A percentile compares a stretch with the other conserved stretches of the same genome.
These are phyloP conservation scores for Collariella sp. DNA, from an alignment of 495 filamentous ascomycete genomes.

Conservation along the genomic window DNA sequence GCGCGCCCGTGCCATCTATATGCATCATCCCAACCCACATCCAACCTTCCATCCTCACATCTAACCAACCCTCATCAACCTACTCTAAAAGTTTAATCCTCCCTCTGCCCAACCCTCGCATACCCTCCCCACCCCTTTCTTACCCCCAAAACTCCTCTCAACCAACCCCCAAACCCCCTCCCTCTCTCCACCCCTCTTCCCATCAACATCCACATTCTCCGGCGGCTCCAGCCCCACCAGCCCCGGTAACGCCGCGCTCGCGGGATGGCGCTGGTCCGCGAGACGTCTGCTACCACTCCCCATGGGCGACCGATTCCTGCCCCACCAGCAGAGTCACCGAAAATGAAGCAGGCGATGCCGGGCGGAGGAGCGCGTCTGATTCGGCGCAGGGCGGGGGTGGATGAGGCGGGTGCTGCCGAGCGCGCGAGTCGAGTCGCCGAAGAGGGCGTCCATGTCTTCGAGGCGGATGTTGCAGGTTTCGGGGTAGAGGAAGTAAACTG, in stretches of 20 bases:
- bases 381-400: constrained; percentile 48
- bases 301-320: constrained; percentile 19
- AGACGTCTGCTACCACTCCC: background rate
- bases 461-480: constrained; percentile 91
- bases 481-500: constrained; percentile 94
- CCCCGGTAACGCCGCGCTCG: constrained; percentile 25
- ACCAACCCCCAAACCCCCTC: constrained; percentile 41
- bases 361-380: constrained; percentile 62
- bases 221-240: constrained; percentile 36
- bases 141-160: constrained; percentile 39
- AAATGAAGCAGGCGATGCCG: constrained; percentile 68
- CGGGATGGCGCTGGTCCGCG: background rate
- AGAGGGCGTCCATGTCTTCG: constrained; percentile 90
- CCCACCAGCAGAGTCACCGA: constrained; percentile 41
- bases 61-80: background rate
- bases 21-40: constrained; percentile 9
- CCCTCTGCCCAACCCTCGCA: constrained; percentile 35
- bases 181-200: constrained; percentile 20
- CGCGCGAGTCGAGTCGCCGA: constrained; percentile 78
- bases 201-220: constrained; percentile 22
- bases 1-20: constrained; percentile 28
- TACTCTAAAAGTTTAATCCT: constrained; percentile 25
- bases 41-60: constrained; percentile 2
- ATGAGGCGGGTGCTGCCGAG: constrained; percentile 51
- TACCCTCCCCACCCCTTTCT: constrained; percentile 28